Conservation (phyloP, 345 rosid species). For the Arabidopsis arenosa region DNA sequence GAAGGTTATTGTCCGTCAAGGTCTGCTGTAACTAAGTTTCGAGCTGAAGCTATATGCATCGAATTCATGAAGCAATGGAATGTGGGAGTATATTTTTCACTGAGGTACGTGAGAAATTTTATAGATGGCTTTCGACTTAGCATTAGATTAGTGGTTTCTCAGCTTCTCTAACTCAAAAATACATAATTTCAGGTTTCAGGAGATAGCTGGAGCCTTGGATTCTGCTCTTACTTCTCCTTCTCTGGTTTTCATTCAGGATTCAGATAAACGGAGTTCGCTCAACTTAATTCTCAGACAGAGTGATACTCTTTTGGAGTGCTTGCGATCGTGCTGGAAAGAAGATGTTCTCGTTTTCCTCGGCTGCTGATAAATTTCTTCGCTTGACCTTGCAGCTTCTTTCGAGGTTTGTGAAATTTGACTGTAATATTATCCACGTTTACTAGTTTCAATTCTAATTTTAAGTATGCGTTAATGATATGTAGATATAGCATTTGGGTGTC, state of each 20-base stretch:
- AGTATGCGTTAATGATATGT: slow-evolving; percentile 17
- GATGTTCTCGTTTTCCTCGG: slow-evolving; percentile 86
- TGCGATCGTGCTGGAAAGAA: slow-evolving; percentile 92
- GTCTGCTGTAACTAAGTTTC: slow-evolving; percentile 87
- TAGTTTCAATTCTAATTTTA: slow-evolving; percentile 8
- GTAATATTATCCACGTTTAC: not conserved
- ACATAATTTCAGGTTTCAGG: slow-evolving; percentile 79
- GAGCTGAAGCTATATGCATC: slow-evolving; percentile 67
- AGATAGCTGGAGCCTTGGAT: slow-evolving; percentile 92
- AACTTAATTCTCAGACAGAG: slow-evolving; percentile 78
- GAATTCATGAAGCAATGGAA: slow-evolving; percentile 99
- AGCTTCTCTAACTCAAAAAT: slow-evolving; percentile 29
- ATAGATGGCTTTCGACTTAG: slow-evolving; percentile 15
- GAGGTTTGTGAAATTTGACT: slow-evolving; percentile 56
- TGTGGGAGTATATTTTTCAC: slow-evolving; percentile 88
- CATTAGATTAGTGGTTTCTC: slow-evolving; percentile 18
- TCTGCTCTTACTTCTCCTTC: slow-evolving; percentile 69
- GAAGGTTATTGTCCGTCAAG: slow-evolving; percentile 98
- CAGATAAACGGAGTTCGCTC: slow-evolving; percentile 49
- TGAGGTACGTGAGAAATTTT: slow-evolving; percentile 61
- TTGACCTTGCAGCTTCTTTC: slow-evolving; percentile 93
- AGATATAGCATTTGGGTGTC: slow-evolving; percentile 92
- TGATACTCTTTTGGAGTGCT: slow-evolving; percentile 73
- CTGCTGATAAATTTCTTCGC: slow-evolving; percentile 96
- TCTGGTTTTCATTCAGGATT: slow-evolving; percentile 69